Evolutionary conservation across 2,329 filamentous ascomycete genomes (phyloP).

Genomic region (Trichophyton rubrum): DNA sequence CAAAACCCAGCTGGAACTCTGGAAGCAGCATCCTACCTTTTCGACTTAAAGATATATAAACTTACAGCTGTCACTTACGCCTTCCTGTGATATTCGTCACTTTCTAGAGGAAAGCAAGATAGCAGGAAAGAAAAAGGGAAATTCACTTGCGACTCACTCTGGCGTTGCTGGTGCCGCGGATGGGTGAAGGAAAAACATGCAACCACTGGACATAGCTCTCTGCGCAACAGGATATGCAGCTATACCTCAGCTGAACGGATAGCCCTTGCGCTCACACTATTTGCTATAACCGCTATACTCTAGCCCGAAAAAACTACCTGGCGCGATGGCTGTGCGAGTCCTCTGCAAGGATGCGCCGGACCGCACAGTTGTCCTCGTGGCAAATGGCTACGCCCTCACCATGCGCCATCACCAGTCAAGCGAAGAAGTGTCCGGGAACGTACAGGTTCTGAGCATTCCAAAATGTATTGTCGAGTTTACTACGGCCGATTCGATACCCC

Average conservation of each 20-base stretch:
- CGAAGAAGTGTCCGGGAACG: slow-evolving; percentile 27
- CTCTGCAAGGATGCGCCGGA: slow-evolving; percentile 77
- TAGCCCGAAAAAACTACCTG: neutral
- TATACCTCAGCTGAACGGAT: neutral
- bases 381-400: slow-evolving; percentile 65
- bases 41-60: neutral
- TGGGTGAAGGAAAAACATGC: neutral
- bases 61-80: neutral
- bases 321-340: slow-evolving; percentile 54
- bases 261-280: neutral
- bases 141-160: neutral
- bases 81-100: neutral
- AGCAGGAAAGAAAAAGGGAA: neutral
- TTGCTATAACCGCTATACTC: neutral
- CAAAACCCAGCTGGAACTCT: neutral
- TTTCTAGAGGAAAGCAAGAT: neutral
- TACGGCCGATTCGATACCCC: slow-evolving; percentile 45
- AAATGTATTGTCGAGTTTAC: slow-evolving; percentile 85
- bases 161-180: neutral
- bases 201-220: neutral
- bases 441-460: slow-evolving; percentile 28
- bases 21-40: neutral
- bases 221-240: neutral
- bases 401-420: slow-evolving; percentile 59
- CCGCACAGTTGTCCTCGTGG: slow-evolving; percentile 76